Conservation (phyloP, 2,329 filamentous ascomycete genomes). For the Fusarium aywerte region DNA sequence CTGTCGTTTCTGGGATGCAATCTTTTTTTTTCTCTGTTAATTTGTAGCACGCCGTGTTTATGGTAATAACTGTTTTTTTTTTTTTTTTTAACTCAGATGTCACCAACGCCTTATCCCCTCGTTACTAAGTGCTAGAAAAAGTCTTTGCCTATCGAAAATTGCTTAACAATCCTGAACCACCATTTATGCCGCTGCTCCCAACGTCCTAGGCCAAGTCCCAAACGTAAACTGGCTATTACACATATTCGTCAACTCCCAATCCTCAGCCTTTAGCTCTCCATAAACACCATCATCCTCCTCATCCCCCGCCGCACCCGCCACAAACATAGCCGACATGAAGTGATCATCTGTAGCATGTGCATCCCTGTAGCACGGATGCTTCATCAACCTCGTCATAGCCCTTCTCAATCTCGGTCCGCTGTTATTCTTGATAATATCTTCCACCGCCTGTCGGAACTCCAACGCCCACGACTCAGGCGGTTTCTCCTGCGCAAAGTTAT, state of each 20-base stretch:
- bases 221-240: conserved; percentile 70
- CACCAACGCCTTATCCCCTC: no score
- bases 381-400: conserved; percentile 71
- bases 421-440: conserved; percentile 62
- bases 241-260: conserved; percentile 75
- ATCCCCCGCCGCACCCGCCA: conserved; percentile 66
- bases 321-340: conserved; percentile 73
- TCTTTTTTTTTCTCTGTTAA: no score
- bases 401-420: conserved; percentile 61
- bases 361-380: conserved; percentile 72
- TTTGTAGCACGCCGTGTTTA: no score
- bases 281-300: conserved; percentile 56
- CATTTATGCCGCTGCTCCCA: neutral
- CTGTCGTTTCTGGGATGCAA: no score
- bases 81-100: no score
- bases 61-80: no score
- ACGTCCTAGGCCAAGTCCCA: conserved; percentile 48
- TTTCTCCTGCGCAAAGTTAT: conserved; percentile 26
- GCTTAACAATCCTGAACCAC: no score
- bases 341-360: conserved; percentile 78
- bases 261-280: conserved; percentile 64
- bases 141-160: no score
- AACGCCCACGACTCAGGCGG: conserved; percentile 61
- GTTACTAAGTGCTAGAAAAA: no score
- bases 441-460: conserved; percentile 72